These are phyloP conservation scores for Metschnikowia rubicola DNA, from an alignment of 805 yeast species.

Conservation along the genomic window DNA sequence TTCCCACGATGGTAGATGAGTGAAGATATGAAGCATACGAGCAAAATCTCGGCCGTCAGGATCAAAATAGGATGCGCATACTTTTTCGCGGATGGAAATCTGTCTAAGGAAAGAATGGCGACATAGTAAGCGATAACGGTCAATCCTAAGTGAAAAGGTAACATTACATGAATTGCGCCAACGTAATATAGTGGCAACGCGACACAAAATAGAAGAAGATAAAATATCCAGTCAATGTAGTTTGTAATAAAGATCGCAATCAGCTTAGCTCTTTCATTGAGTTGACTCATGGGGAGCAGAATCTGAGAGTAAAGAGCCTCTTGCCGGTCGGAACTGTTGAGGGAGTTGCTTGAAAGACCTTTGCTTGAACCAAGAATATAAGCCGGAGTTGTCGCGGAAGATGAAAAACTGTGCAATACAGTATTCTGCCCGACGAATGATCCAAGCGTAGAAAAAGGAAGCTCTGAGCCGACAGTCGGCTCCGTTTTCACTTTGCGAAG, in stretches of 20 bases:
- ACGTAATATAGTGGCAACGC: slow-evolving; percentile 63
- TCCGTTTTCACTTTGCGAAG: slow-evolving; percentile 4
- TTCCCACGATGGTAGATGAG: slow-evolving; percentile 42
- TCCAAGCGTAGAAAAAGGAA: too few relatives aligned
- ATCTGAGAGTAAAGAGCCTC: not conserved
- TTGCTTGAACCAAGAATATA: too few relatives aligned
- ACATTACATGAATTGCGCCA: slow-evolving; percentile 44
- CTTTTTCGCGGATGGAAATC: slow-evolving; percentile 44
- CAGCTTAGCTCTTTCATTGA: slow-evolving; percentile 17
- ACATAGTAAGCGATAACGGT: slow-evolving; percentile 55
- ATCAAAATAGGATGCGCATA: slow-evolving; percentile 70
- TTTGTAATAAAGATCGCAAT: slow-evolving; percentile 37
- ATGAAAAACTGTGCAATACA: too few relatives aligned
- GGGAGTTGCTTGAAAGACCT: too few relatives aligned
- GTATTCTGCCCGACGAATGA: too few relatives aligned
- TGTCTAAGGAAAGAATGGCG: slow-evolving; percentile 44
- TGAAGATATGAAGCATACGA: slow-evolving; percentile 59
- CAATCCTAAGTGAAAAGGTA: slow-evolving; percentile 61
- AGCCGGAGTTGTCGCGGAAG: too few relatives aligned
- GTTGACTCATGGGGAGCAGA: not conserved
- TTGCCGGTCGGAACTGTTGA: not conserved
- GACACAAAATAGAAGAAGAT: slow-evolving; percentile 43
- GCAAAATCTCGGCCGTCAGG: slow-evolving; percentile 60
- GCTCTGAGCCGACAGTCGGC: not conserved
- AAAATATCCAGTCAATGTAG: slow-evolving; percentile 56